Base-by-base conservation (phyloP, 1,284 basidiomycete species). In the Boletellus deceptivus region DNA sequence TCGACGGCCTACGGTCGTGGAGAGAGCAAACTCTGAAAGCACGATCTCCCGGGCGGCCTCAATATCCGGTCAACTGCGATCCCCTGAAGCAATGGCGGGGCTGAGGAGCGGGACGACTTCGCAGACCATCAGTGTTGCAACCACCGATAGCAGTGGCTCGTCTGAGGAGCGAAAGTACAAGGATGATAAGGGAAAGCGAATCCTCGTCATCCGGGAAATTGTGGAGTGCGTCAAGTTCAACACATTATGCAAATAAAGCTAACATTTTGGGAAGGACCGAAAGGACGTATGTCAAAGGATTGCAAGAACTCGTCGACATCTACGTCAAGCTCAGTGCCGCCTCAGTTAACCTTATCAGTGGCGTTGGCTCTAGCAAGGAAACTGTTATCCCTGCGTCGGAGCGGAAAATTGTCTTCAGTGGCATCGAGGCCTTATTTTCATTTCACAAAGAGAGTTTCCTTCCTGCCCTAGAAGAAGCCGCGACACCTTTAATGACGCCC, bases 401-500 rank as follows among this genome's bases (percentile, higher is more conserved):
- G 70, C 84, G 96, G 53, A 93, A 91, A 65, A 80, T 95, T 36
- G 93, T 98, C 22, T 99, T 98, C 69, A 86, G 86, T 53, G 93
- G 95, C 25, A 76, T 98, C 34, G 96, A 98, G 56, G 83, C 89
- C 3, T 76, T 99, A 40, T 87, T 93, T 60, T 87, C 87, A 17
- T 98, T 99, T 74, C 96, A 98, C 68, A 83, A 84, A 47, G 86
- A 91, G 55, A 94, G 88, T 60, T 94, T 99, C 72, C 76, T 98
- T 17, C 96, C 95, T 14, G 88, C 90, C 11, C 75, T 98, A 18
- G 90, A 95, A 64, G 72, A 76, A 18, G 91, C 90, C 1, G 80
- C 87, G 5, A 76, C 77, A 16, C 82, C 87, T 6, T 67, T 93
- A 36, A 75, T 91, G 72, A 74, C 74, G 36, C 68, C 77, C 4